Evolutionary conservation across 768 basidiomycete genomes (phyloP).

Genomic region (Lactifluus echinatus): DNA sequence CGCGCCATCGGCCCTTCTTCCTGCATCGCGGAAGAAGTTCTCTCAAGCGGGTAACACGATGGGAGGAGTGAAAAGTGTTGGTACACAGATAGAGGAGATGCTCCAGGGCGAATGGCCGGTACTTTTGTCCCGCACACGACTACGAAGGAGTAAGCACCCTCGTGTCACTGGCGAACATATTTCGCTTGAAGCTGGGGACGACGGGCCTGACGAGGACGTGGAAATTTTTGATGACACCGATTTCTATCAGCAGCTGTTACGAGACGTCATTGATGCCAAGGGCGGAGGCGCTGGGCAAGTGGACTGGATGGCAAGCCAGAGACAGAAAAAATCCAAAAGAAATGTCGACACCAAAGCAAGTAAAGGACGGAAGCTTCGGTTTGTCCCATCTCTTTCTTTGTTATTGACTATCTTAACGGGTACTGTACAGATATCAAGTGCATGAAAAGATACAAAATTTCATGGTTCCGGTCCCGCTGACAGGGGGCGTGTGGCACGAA

Average conservation of each 20-base stretch:
- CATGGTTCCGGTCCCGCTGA: conserved; percentile 75
- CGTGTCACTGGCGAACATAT: conserved; percentile 31
- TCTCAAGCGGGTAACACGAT: conserved; percentile 33
- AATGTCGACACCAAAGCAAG: conserved; percentile 89
- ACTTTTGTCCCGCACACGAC: conserved; percentile 57
- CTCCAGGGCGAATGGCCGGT: conserved; percentile 42
- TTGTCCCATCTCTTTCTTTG: conserved; percentile 21
- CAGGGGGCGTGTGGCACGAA: conserved; percentile 76
- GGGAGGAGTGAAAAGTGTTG: conserved; percentile 49
- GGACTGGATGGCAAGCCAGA: conserved; percentile 59
- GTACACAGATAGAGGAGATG: conserved; percentile 71
- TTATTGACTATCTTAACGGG: not conserved
- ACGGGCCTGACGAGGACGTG: conserved; percentile 28
- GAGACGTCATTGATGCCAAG: conserved; percentile 80
- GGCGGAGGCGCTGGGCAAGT: conserved; percentile 34
- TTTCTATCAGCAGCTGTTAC: conserved; percentile 86
- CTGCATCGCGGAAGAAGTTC: conserved; percentile 65
- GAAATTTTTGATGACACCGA: conserved; percentile 83
- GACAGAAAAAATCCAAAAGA: conserved; percentile 58
- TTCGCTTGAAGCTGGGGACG: conserved; percentile 28
- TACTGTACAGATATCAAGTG: conserved; percentile 62
- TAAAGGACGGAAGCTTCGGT: conserved; percentile 91
- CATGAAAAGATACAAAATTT: conserved; percentile 97
- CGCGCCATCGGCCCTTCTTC: conserved; percentile 64
- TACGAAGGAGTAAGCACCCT: conserved; percentile 40